Conservation (phyloP, 306 rosid species). For the Astragalus membranaceus region DNA sequence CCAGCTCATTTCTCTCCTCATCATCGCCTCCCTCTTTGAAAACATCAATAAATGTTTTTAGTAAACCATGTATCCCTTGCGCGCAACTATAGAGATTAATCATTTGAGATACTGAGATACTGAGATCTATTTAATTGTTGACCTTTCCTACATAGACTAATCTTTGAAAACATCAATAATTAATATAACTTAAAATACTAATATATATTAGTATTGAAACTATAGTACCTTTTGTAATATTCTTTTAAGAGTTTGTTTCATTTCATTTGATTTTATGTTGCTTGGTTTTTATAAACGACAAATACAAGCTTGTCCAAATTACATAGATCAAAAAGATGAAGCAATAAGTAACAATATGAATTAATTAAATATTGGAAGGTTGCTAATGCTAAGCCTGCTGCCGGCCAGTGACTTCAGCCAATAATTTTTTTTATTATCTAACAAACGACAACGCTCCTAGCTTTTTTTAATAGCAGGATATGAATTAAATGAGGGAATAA, state of each 20-base stretch:
- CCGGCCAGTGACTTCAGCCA: background rate
- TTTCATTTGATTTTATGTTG: background rate
- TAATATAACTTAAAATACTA: background rate
- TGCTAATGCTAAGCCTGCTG: background rate
- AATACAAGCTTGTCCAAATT: background rate
- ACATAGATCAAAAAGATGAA: background rate
- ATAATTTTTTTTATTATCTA: no score
- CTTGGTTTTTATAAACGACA: background rate
- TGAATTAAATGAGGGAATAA: background rate
- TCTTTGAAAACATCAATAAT: slow-evolving; percentile 14
- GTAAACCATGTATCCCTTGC: no score
- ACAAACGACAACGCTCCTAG: no score
- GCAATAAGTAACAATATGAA: background rate
- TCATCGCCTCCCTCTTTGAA: slow-evolving; percentile 48
- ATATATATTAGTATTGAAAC: background rate
- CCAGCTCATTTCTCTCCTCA: slow-evolving; percentile 33
- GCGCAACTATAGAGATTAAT: no score
- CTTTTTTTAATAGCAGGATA: background rate
- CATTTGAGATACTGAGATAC: no score
- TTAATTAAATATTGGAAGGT: background rate
- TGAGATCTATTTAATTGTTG: no score
- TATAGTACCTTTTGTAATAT: background rate
- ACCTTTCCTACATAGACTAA: no score
- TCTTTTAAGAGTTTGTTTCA: background rate
- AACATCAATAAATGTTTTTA: background rate